Percentiles rank a stretch among this genome's conserved stretches.
phyloP scores from a whole-genome alignment of 371 early-diverging fungal genomes.

The Circinella minor region DNA sequence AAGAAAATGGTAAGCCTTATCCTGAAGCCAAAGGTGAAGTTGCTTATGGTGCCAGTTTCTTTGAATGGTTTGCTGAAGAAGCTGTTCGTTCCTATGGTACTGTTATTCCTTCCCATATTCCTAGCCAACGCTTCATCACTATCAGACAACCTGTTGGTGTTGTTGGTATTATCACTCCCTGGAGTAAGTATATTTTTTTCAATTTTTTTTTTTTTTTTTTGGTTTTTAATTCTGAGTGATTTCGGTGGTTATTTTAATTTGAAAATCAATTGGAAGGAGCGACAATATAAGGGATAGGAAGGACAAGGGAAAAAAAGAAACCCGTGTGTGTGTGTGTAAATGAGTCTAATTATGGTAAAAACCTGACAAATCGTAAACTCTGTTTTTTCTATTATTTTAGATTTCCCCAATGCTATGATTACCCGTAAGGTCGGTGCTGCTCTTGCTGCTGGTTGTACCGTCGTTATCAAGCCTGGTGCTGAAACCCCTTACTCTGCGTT shows the following conservation, averaged over 20 bases:
- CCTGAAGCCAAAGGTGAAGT: constrained; percentile 75
- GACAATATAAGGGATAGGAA: too few relatives aligned
- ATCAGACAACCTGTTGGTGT: constrained; percentile 89
- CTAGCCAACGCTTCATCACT: constrained; percentile 65
- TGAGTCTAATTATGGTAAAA: neutral
- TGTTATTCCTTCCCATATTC: constrained; percentile 70
- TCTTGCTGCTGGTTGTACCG: constrained; percentile 80
- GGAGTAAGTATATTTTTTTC: constrained; percentile 66
- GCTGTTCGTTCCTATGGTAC: constrained; percentile 83
- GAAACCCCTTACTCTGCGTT: constrained; percentile 88
- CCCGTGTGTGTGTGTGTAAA: too few relatives aligned
- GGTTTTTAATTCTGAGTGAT: too few relatives aligned
- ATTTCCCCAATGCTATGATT: constrained; percentile 93
- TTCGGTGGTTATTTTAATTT: too few relatives aligned
- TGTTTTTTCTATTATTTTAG: constrained; percentile 22
- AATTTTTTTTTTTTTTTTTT: too few relatives aligned
- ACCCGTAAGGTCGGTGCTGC: constrained; percentile 88
- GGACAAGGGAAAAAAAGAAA: too few relatives aligned
- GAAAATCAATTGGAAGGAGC: too few relatives aligned
- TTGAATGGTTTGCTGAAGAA: constrained; percentile 92
- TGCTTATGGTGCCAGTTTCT: constrained; percentile 75
- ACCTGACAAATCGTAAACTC: neutral
- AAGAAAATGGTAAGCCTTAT: constrained; percentile 77
- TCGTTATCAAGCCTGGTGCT: constrained; percentile 77
- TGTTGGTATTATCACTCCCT: constrained; percentile 89